phyloP scores from a whole-genome alignment of 139 green algal species.

The Spirogloea muscicola region DNA sequence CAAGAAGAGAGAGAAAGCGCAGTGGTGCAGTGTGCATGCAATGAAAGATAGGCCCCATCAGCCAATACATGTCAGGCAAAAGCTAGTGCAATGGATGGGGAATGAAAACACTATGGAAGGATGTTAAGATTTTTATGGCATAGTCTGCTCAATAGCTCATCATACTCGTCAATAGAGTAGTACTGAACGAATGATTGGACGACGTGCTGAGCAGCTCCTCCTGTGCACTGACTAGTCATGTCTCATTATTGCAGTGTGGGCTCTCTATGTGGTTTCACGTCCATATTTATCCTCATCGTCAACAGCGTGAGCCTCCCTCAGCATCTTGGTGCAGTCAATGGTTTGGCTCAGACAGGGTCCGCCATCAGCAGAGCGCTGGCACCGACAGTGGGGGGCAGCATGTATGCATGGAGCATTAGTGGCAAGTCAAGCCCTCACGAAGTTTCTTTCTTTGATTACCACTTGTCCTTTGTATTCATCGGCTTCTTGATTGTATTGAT shows the following conservation, averaged over 20 bases:
- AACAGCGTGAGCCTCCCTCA: slow-evolving; percentile 21
- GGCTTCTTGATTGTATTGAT: not conserved
- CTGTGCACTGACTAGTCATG: too few species aligned
- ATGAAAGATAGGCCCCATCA: too few species aligned
- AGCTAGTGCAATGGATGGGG: too few species aligned
- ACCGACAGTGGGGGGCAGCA: slow-evolving; percentile 23
- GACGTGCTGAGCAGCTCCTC: too few species aligned
- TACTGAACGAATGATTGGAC: too few species aligned
- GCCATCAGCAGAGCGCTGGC: slow-evolving; percentile 15
- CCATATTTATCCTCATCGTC: slow-evolving; percentile 37
- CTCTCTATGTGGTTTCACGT: slow-evolving; percentile 36
- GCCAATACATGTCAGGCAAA: too few species aligned
- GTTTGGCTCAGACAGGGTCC: slow-evolving; percentile 12
- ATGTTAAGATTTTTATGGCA: too few species aligned
- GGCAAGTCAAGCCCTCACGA: not conserved
- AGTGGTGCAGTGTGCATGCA: too few species aligned
- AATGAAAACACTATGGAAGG: too few species aligned
- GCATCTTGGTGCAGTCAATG: slow-evolving; percentile 29
- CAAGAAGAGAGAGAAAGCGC: too few species aligned
- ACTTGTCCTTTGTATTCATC: slow-evolving; percentile 10
- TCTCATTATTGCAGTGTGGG: slow-evolving; percentile 10
- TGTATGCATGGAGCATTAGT: slow-evolving; percentile 35
- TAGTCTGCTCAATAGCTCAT: too few species aligned
- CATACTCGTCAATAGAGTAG: too few species aligned
- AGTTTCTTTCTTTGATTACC: slow-evolving; percentile 27